Base-by-base conservation (phyloP, 2,329 filamentous ascomycete genomes). In the Sarocladium oryzae region DNA sequence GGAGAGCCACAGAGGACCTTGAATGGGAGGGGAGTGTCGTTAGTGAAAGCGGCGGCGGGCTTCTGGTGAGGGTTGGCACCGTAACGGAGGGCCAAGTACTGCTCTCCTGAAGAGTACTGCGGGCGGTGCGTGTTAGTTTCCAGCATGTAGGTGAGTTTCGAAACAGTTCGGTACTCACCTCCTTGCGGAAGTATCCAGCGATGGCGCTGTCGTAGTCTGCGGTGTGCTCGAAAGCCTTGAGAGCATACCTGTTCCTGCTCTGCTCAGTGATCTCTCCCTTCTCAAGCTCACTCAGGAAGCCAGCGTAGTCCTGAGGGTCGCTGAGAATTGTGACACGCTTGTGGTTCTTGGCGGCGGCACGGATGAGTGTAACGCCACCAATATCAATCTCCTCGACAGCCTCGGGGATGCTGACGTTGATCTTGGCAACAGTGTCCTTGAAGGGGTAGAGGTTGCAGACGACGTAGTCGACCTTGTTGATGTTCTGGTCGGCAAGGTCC, bases 371-470 rank as follows among this genome's bases (percentile, higher is more conserved):
- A 50, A 99, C 93, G 62, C 93, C 93, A 58, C 91, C 93, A 66
- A 99, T 96, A 72, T 99, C 93, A 63, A 99, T 95, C 76, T 99
- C 93, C 74, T 99, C 93, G 35, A 99, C 92, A 49, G 93, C 93
- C 74, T 99, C 92, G 49, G 89, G 84, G 56, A 99, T 88, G 55
- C 92, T 97, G 63, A 99, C 93, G 64, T 96, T 95, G 75, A 95
- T 84, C 79, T 96, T 95, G 62, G 90, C 87, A 61, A 99, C 85
- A 28, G 93, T 99, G 68, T 97, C 91, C 77, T 96, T 96, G 84
- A 99, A 99, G 11, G 93, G 93, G 72, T 99, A 97, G 52, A 99
- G 81, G 75, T 99, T 99, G 85, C 93, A 97, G 67, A 99, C 86
- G 61, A 96, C 89, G 62, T 86, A 95, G 79, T 95, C 89, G 54